These are phyloP conservation scores for Lachnellula suecica DNA, from an alignment of 2,329 filamentous ascomycete genomes.

Conservation along the genomic window DNA sequence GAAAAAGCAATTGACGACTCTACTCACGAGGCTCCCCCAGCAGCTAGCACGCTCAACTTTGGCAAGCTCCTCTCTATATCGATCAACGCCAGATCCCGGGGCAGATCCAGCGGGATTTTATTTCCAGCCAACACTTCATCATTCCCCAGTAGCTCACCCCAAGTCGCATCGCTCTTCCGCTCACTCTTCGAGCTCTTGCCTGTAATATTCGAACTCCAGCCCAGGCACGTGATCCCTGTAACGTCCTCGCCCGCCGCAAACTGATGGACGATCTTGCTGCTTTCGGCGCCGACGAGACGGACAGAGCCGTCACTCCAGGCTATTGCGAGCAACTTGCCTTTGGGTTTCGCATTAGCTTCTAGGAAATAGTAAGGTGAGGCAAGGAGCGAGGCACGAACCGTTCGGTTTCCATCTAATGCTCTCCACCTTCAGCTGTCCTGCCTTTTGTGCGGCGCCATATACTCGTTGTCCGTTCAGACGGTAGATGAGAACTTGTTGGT, in stretches of 20 bases:
- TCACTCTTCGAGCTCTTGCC: conserved; percentile 17
- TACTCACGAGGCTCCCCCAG: conserved; percentile 63
- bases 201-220: conserved; percentile 34
- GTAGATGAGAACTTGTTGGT: conserved; percentile 72
- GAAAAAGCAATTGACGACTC: background rate
- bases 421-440: conserved; percentile 36
- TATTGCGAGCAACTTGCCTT: conserved; percentile 75
- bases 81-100: conserved; percentile 69
- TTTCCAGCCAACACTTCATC: conserved; percentile 13
- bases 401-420: conserved; percentile 37
- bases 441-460: conserved; percentile 46
- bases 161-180: conserved; percentile 17
- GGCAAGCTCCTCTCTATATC: conserved; percentile 77
- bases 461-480: conserved; percentile 74
- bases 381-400: conserved; percentile 20
- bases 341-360: too few species aligned
- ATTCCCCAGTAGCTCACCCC: conserved; percentile 19
- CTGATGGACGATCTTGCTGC: conserved; percentile 76
- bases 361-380: too few species aligned
- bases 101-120: conserved; percentile 50
- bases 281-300: conserved; percentile 76
- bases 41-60: conserved; percentile 70
- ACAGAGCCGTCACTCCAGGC: conserved; percentile 81
- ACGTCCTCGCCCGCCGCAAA: conserved; percentile 43
- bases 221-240: conserved; percentile 44